These are phyloP conservation scores for Aureobasidium namibiae DNA, from an alignment of 2,329 filamentous ascomycete genomes.

Conservation along the genomic window DNA sequence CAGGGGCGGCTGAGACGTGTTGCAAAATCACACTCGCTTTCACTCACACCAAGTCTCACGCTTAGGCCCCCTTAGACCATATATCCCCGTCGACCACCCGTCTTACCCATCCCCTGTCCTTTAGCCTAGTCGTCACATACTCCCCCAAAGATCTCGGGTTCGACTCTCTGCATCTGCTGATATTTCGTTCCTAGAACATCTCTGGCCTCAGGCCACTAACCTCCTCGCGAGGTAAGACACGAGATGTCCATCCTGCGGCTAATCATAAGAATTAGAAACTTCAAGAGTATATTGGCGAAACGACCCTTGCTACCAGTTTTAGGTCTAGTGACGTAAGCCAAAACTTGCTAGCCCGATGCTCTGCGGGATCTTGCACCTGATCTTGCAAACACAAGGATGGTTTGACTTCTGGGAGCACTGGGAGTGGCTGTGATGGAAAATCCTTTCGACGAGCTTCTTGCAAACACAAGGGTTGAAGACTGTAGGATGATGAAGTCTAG, in stretches of 20 bases:
- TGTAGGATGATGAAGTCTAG: not conserved
- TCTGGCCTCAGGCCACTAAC: not conserved
- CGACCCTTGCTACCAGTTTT: not conserved
- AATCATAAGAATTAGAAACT: not conserved
- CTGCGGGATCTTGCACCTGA: not conserved
- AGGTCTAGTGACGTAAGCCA: not conserved
- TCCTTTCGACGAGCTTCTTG: not conserved
- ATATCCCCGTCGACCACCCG: not conserved
- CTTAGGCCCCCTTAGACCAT: not conserved
- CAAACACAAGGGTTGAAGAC: not conserved
- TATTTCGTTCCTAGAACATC: not conserved
- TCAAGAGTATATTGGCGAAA: not conserved
- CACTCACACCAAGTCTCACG: not conserved
- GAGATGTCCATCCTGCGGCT: not conserved
- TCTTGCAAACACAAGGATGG: not conserved
- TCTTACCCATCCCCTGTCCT: not conserved
- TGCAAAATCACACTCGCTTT: not conserved
- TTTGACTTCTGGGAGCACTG: not conserved
- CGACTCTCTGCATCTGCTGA: not conserved
- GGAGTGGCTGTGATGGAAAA: not conserved
- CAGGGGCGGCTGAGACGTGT: not conserved
- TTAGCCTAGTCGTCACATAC: not conserved
- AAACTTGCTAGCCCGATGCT: not conserved
- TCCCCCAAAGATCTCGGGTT: not conserved
- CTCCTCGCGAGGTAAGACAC: not conserved